Evolutionary conservation across 176 grass and related monocot species (phyloP).

Genomic region (Hordeum marinum): DNA sequence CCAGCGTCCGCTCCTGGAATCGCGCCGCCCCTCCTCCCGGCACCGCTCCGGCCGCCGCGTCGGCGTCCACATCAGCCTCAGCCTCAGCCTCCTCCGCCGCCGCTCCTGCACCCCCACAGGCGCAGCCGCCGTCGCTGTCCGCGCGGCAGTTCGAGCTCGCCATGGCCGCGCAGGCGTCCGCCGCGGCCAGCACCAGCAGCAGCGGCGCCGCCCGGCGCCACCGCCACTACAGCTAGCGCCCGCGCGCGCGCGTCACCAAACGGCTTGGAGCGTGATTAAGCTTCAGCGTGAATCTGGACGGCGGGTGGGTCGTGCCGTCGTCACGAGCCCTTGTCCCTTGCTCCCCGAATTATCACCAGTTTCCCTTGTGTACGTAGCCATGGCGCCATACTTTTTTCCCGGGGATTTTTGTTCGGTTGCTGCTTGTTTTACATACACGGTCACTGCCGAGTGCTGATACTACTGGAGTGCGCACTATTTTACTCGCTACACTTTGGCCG

Average conservation of each 20-base stretch:
- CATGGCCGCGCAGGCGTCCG: constrained; percentile 51
- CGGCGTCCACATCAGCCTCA: background rate
- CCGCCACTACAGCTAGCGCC: constrained; percentile 27
- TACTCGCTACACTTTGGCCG: background rate
- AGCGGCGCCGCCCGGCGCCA: background rate
- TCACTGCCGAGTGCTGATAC: background rate
- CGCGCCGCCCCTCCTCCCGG: constrained; percentile 21
- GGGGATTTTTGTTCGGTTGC: constrained; percentile 25
- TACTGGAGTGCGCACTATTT: background rate
- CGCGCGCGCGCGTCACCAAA: background rate
- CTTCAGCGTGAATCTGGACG: background rate
- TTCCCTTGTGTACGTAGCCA: constrained; percentile 28
- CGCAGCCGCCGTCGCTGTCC: constrained; percentile 31
- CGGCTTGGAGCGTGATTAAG: background rate
- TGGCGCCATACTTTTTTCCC: background rate
- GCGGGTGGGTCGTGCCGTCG: background rate
- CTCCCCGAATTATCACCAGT: background rate
- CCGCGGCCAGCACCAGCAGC: background rate
- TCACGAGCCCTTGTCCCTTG: constrained; percentile 41
- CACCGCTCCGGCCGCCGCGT: background rate
- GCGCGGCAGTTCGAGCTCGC: constrained; percentile 69
- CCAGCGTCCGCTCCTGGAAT: constrained; percentile 49
- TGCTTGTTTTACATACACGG: constrained; percentile 14
- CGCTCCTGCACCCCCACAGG: background rate
- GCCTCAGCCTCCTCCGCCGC: background rate